Percentiles rank a stretch among this genome's conserved stretches.
Conservation (phyloP, 768 basidiomycete genomes). For the Tricholoma terreum region DNA sequence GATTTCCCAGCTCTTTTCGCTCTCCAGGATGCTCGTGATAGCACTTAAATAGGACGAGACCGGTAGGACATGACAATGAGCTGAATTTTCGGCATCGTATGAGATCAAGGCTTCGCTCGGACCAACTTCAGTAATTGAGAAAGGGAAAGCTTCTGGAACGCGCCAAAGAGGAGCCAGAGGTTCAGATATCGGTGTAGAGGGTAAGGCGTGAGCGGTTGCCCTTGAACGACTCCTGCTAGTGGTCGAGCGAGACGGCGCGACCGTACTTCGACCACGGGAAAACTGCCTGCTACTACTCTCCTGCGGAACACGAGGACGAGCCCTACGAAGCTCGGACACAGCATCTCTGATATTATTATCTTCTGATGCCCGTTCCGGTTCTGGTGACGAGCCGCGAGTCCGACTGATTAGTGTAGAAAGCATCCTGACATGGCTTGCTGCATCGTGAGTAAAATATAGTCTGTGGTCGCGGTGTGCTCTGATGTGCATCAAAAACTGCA, state of each 20-base stretch:
- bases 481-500: slow-evolving; percentile 87
- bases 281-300: slow-evolving; percentile 50
- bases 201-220: slow-evolving; percentile 31
- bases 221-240: slow-evolving; percentile 65
- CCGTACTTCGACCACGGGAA: slow-evolving; percentile 50
- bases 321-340: slow-evolving; percentile 34
- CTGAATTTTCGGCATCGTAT: slow-evolving; percentile 52
- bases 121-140: slow-evolving; percentile 51
- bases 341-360: slow-evolving; percentile 14
- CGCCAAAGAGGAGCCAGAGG: slow-evolving; percentile 58
- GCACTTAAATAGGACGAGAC: slow-evolving; percentile 70
- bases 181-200: slow-evolving; percentile 29
- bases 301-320: slow-evolving; percentile 46
- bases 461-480: slow-evolving; percentile 89
- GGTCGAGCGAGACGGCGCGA: slow-evolving; percentile 40
- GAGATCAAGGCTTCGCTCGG: slow-evolving; percentile 68
- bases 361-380: slow-evolving; percentile 3
- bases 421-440: slow-evolving; percentile 51
- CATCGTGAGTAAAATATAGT: slow-evolving; percentile 67
- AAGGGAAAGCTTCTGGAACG: slow-evolving; percentile 63
- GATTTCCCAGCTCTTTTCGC: slow-evolving; percentile 88
- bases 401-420: slow-evolving; percentile 68
- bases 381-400: slow-evolving; percentile 20
- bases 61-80: slow-evolving; percentile 52
- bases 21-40: slow-evolving; percentile 63